Evolutionary conservation across 306 rosid species (phyloP), one percentile per base, ranked within the genome.

Genomic region (Boehmeria nivea): DNA sequence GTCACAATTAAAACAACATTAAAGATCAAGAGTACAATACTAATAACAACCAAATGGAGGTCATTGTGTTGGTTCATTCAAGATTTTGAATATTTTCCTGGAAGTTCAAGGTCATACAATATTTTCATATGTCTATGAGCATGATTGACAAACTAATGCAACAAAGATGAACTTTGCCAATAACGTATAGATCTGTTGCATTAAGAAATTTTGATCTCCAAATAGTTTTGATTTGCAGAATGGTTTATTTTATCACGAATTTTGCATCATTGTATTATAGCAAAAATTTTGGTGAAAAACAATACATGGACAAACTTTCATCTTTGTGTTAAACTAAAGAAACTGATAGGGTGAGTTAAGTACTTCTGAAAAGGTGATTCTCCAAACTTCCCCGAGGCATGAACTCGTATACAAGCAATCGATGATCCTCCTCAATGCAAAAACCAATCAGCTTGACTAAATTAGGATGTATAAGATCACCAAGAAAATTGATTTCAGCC

Each of bases 301-400:
- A 31, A 31, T 10, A 31, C 36, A 14, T 33, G 38, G 38, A 33
- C 38, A 40, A 12, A 40, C 2, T 6, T 31, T 31, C 5, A 31
- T 4, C 9, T 31, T 31, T 6, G 9, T 31, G 28, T 5, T 21
- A 20, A 46, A 42, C 20, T 22, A 51, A 34, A 60, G 51, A 59
- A 66, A 66, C 25, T 78, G 48, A 51, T 62, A 60, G 50, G 74
- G 60, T 57, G 34, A 56, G 82, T 68, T 66, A 57, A 47, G 48
- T 85, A 91, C 99, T 87, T 81, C 99, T 84, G 53, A 91, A 91
- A 65, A 91, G 99, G 71, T 91, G 99, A 73, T 87, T 87, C 79
- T 91, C 99, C 83, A 91, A 79, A 73, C 99, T 91, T 73, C 99
- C 99, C 44, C 99, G 88, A 20, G 87, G 99, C 93, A 91, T 75